These are phyloP conservation scores for Chernovozyma aurita DNA, from an alignment of 1,139 yeast species.

Conservation along the genomic window DNA sequence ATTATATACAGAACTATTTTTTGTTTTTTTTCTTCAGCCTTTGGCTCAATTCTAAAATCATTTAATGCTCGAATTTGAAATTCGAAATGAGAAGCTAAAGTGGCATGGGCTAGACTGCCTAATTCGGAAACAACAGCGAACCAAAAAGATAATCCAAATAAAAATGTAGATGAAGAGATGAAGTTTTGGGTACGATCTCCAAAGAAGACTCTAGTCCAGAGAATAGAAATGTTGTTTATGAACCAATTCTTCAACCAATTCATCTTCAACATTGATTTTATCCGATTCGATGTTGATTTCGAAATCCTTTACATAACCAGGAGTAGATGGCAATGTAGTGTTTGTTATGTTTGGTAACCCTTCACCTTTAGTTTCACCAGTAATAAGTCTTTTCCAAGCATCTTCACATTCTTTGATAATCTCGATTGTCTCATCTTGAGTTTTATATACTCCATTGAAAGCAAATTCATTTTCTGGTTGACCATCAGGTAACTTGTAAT, in stretches of 20 bases:
- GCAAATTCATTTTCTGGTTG: constrained; percentile 87
- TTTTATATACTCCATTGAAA: constrained; percentile 74
- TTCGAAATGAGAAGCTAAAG: too few relatives aligned
- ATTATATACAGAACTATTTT: too few relatives aligned
- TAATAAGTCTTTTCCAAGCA: constrained; percentile 67
- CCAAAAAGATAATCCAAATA: too few relatives aligned
- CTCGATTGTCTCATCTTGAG: constrained; percentile 67
- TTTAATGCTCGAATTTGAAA: too few relatives aligned
- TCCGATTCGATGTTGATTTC: constrained; percentile 6
- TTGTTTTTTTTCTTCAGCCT: too few relatives aligned
- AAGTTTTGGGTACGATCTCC: too few relatives aligned
- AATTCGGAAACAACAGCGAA: too few relatives aligned
- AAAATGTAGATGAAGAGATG: too few relatives aligned
- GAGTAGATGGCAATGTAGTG: constrained; percentile 58
- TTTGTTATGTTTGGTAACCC: constrained; percentile 43
- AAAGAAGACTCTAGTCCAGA: background rate
- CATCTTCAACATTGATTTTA: background rate
- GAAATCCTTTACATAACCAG: constrained; percentile 22
- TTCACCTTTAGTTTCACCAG: constrained; percentile 46
- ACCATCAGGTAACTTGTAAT: constrained; percentile 87
- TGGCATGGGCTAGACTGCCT: too few relatives aligned
- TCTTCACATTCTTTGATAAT: constrained; percentile 65
- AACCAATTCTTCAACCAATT: background rate
- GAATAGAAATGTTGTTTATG: constrained; percentile 3
- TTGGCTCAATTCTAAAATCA: too few relatives aligned